Percentiles rank a stretch among this genome's conserved stretches.
Conservation (phyloP, 257 asterid species). For the Schizonepeta tenuifolia region DNA sequence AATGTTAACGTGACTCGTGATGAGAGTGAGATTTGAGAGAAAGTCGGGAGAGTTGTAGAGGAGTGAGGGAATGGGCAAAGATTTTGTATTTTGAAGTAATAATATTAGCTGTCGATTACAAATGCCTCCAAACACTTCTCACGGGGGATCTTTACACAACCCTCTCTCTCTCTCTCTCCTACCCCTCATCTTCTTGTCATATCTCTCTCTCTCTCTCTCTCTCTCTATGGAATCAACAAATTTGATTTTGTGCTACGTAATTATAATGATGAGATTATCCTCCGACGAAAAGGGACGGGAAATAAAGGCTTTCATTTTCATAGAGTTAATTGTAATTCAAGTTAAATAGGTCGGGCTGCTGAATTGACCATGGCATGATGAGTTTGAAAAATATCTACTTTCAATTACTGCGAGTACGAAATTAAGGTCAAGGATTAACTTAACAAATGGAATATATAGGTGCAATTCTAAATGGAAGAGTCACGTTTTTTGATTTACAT, state of each 20-base stretch:
- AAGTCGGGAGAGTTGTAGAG: neutral
- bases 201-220: conserved; percentile 14
- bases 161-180: conserved; percentile 27
- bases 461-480: too few species aligned
- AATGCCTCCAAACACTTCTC: conserved; percentile 73
- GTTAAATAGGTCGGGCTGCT: neutral
- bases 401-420: too few species aligned
- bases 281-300: neutral
- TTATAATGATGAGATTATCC: conserved; percentile 18
- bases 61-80: conserved; percentile 33
- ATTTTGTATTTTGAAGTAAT: conserved; percentile 34
- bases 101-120: conserved; percentile 48
- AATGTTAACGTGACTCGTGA: conserved; percentile 27
- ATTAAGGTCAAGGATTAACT: neutral
- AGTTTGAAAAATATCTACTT: too few species aligned
- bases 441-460: neutral
- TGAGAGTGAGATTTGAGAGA: conserved; percentile 30
- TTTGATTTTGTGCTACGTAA: neutral
- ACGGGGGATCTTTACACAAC: conserved; percentile 59
- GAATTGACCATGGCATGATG: neutral
- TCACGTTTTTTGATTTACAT: too few species aligned
- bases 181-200: conserved; percentile 37
- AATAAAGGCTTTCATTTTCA: neutral
- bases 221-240: neutral
- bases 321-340: too few species aligned